phyloP scores from a whole-genome alignment of 352 stramenopile genomes.

The Pythium sp. region DNA sequence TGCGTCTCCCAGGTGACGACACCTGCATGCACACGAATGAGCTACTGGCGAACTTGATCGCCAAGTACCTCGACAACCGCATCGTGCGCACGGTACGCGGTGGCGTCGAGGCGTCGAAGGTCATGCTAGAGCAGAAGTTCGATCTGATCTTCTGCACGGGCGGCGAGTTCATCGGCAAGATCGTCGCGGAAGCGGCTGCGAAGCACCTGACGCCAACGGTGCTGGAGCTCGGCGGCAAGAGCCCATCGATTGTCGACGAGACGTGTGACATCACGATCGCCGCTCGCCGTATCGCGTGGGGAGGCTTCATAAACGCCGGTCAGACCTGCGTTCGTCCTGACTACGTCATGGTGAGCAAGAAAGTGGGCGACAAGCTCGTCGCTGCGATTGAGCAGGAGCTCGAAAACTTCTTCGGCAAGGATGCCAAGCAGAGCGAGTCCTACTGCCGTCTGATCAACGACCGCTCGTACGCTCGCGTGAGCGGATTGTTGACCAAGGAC shows the following conservation, averaged over 20 bases:
- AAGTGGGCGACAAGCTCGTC: slow-evolving; percentile 61
- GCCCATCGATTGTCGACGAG: slow-evolving; percentile 80
- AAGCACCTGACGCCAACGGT: slow-evolving; percentile 93
- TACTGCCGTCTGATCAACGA: slow-evolving; percentile 41
- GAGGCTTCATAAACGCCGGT: slow-evolving; percentile 89
- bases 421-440: slow-evolving; percentile 39
- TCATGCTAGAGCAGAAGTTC: slow-evolving; percentile 68
- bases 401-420: slow-evolving; percentile 54
- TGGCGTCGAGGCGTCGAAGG: slow-evolving; percentile 58
- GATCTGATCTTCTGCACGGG: slow-evolving; percentile 49
- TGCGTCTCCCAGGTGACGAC: slow-evolving; percentile 90
- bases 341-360: slow-evolving; percentile 89
- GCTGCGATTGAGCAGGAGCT: slow-evolving; percentile 38
- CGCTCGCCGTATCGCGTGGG: slow-evolving; percentile 79
- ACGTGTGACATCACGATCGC: slow-evolving; percentile 54
- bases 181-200: slow-evolving; percentile 87
- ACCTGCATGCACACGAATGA: slow-evolving; percentile 50
- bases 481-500: slow-evolving; percentile 56
- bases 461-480: slow-evolving; percentile 11
- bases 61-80: slow-evolving; percentile 56
- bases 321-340: slow-evolving; percentile 95
- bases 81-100: slow-evolving; percentile 82
- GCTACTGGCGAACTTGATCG: slow-evolving; percentile 44
- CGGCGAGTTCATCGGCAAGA: slow-evolving; percentile 72
- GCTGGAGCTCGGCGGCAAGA: slow-evolving; percentile 94